Conservation (phyloP, 2,329 filamentous ascomycete genomes). For the Cladophialophora psammophila region DNA sequence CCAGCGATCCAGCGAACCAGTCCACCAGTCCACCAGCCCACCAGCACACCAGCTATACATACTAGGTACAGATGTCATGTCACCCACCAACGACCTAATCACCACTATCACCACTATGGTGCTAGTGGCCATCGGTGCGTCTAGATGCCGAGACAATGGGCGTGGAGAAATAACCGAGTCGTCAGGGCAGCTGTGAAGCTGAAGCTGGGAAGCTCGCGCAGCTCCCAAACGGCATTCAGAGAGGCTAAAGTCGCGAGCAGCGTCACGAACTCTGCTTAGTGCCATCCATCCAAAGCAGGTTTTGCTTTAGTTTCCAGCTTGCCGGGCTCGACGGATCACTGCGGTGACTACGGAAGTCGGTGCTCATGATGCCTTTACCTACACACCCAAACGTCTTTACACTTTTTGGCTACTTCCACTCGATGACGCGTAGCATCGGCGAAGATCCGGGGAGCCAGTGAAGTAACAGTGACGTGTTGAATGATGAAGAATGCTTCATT, state of each 20-base stretch:
- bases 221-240: not conserved
- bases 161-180: too few species aligned
- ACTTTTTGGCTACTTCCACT: not conserved
- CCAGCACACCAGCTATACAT: too few species aligned
- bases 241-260: not conserved
- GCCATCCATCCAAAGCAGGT: slow-evolving; percentile 1
- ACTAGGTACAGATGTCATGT: too few species aligned
- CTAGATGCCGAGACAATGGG: too few species aligned
- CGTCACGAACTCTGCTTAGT: not conserved
- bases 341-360: not conserved
- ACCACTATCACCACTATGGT: too few species aligned
- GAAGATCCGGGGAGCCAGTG: not conserved
- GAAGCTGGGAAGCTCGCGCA: not conserved
- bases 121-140: too few species aligned
- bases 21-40: too few species aligned
- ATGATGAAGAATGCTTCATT: too few species aligned
- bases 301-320: not conserved
- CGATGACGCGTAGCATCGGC: slow-evolving; percentile 1
- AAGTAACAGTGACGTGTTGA: not conserved
- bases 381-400: not conserved
- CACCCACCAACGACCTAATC: too few species aligned
- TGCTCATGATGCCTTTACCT: not conserved
- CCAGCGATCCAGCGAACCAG: too few species aligned
- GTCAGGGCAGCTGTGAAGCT: too few species aligned
- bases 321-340: not conserved